A percentile compares a stretch with the other conserved stretches of the same genome.
phyloP scores from a whole-genome alignment of 176 grass and related monocot species.

The Poa annua region DNA sequence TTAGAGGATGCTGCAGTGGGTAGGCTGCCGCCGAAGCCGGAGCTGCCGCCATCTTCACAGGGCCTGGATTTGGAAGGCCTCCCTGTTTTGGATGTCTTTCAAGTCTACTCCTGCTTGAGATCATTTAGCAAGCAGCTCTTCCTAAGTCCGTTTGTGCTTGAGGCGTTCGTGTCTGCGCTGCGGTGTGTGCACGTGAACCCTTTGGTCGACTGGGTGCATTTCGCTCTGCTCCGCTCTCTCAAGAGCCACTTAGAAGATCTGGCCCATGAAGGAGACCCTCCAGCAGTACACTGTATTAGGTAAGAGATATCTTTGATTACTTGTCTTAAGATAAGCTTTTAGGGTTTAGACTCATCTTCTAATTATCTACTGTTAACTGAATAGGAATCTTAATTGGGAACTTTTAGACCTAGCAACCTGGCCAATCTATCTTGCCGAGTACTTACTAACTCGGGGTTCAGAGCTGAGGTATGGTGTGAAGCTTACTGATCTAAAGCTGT shows the following conservation, averaged over 20 bases:
- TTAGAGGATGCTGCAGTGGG: conserved; percentile 42
- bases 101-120: conserved; percentile 86
- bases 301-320: conserved; percentile 44
- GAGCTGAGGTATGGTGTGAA: conserved; percentile 65
- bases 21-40: conserved; percentile 46
- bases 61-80: conserved; percentile 67
- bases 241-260: conserved; percentile 75
- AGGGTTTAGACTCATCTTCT: not conserved
- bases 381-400: conserved; percentile 97
- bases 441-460: conserved; percentile 71
- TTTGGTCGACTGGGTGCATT: conserved; percentile 92
- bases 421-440: conserved; percentile 93
- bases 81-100: conserved; percentile 76
- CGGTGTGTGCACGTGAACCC: conserved; percentile 52
- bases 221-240: conserved; percentile 73
- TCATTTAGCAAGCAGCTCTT: conserved; percentile 78
- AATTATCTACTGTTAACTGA: conserved; percentile 42
- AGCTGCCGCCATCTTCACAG: conserved; percentile 74
- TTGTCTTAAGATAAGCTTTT: conserved; percentile 4
- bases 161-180: conserved; percentile 69
- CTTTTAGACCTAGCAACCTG: conserved; percentile 91
- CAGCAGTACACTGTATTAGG: conserved; percentile 80
- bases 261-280: conserved; percentile 74
- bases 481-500: conserved; percentile 69
- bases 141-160: conserved; percentile 73